phyloP scores from a whole-genome alignment of 2,329 filamentous ascomycete species.

The Colletotrichum echinochloae region DNA sequence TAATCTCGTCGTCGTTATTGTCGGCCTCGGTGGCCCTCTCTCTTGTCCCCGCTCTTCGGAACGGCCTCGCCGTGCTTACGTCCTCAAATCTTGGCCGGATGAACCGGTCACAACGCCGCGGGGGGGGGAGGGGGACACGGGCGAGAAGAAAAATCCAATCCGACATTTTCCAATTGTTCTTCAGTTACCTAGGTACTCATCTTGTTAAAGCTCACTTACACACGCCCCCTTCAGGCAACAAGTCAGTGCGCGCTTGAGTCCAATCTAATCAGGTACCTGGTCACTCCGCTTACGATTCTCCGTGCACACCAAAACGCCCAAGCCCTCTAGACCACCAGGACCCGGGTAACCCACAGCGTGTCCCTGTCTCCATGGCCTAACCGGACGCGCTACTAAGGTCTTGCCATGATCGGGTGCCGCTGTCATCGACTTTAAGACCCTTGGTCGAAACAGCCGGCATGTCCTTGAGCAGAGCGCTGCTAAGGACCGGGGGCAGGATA shows the following conservation, averaged over 20 bases:
- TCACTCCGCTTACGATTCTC: background rate
- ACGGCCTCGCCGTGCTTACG: conserved; percentile 4
- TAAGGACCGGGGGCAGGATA: too few relatives aligned
- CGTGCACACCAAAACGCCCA: background rate
- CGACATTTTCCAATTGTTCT: background rate
- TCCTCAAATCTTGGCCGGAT: conserved; percentile 3
- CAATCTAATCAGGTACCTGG: background rate
- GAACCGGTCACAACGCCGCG: conserved; percentile 11
- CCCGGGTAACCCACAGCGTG: background rate
- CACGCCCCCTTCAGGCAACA: background rate
- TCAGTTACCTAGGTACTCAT: background rate
- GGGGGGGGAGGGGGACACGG: background rate
- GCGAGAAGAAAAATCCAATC: background rate
- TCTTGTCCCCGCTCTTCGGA: background rate
- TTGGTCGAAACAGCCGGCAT: conserved; percentile 1
- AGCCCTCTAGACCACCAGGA: conserved; percentile 16
- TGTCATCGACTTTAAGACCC: conserved; percentile 16
- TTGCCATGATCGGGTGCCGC: conserved; percentile 32
- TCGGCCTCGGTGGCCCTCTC: background rate
- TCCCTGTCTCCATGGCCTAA: conserved; percentile 28
- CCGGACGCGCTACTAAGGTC: conserved; percentile 2
- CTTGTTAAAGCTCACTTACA: background rate
- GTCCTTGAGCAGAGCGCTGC: background rate
- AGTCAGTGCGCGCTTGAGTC: background rate
- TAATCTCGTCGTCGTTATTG: conserved; percentile 4